Percentiles rank a stretch among this genome's conserved stretches.
Conservation (phyloP, 2,329 filamentous ascomycete genomes). For the Diaporthe longicolla region DNA sequence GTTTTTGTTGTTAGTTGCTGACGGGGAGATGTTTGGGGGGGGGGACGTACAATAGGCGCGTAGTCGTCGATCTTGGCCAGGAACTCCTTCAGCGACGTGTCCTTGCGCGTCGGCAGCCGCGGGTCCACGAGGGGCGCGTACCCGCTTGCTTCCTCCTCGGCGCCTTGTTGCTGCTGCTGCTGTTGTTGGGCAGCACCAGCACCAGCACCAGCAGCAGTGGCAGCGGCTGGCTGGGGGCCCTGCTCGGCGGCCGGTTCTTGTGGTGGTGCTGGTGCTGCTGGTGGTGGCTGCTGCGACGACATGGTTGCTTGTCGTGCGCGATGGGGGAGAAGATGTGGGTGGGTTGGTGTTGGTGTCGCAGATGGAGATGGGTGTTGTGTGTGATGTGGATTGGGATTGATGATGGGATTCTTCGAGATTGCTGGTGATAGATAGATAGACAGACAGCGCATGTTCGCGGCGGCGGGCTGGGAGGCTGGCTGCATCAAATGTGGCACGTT, state of each 20-base stretch:
- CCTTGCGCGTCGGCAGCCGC: conserved; percentile 85
- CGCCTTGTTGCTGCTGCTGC: conserved; percentile 15
- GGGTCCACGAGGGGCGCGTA: conserved; percentile 41
- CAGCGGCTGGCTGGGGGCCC: conserved; percentile 39
- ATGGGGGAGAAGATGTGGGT: too few relatives aligned
- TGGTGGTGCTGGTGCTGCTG: conserved; percentile 33
- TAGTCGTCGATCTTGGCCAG: conserved; percentile 98
- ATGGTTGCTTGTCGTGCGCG: conserved; percentile 37
- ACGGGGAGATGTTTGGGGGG: neutral
- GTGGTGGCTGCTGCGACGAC: conserved; percentile 42
- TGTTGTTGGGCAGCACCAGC: too few relatives aligned
- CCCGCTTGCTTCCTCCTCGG: conserved; percentile 29
- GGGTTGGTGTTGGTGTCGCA: too few relatives aligned
- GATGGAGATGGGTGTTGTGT: too few relatives aligned
- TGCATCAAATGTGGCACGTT: neutral
- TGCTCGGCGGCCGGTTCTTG: conserved; percentile 46
- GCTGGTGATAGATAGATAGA: conserved; percentile 32
- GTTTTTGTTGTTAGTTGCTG: conserved; percentile 16
- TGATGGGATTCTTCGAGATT: neutral
- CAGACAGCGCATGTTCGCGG: neutral
- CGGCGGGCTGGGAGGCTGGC: neutral
- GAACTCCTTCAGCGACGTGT: conserved; percentile 93
- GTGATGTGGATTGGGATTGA: conserved; percentile 18
- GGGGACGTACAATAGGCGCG: conserved; percentile 91
- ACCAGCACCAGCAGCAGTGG: neutral